A percentile compares a stretch with the other conserved stretches of the same genome.
phyloP scores from a whole-genome alignment of 768 basidiomycete genomes.

The Auricularia cornea region DNA sequence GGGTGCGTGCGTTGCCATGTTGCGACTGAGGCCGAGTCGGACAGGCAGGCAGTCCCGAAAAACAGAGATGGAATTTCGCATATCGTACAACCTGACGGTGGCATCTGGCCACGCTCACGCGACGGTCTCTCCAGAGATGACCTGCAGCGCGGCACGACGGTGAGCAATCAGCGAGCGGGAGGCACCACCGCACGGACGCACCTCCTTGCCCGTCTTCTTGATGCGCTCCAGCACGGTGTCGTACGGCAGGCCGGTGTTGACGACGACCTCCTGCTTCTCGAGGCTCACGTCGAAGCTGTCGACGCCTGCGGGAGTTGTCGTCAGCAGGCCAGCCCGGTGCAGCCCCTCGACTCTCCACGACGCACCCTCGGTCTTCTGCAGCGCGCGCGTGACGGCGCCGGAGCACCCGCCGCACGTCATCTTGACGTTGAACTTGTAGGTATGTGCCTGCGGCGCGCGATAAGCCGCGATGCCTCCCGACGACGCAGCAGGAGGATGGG shows the following conservation, averaged over 20 bases:
- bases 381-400: constrained; percentile 66
- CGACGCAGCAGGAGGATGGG: too few relatives aligned
- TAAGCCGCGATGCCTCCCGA: too few relatives aligned
- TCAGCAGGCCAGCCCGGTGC: not conserved
- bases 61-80: too few relatives aligned
- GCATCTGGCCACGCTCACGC: too few relatives aligned
- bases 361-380: constrained; percentile 56
- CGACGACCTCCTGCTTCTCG: constrained; percentile 63
- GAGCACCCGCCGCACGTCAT: constrained; percentile 88
- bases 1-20: too few relatives aligned
- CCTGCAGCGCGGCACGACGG: constrained; percentile 17
- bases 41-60: too few relatives aligned
- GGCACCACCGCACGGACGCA: constrained; percentile 20
- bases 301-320: constrained; percentile 34
- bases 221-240: constrained; percentile 64
- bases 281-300: constrained; percentile 52
- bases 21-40: too few relatives aligned
- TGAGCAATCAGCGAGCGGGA: not conserved
- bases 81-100: too few relatives aligned
- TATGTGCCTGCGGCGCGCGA: constrained; percentile 27
- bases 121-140: constrained; percentile 40
- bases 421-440: constrained; percentile 82
- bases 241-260: constrained; percentile 51
- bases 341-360: not conserved
- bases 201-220: constrained; percentile 90